Evolutionary conservation across 164 flowering plant genomes (phyloP).

Genomic region (Nymphaea thermarum): DNA sequence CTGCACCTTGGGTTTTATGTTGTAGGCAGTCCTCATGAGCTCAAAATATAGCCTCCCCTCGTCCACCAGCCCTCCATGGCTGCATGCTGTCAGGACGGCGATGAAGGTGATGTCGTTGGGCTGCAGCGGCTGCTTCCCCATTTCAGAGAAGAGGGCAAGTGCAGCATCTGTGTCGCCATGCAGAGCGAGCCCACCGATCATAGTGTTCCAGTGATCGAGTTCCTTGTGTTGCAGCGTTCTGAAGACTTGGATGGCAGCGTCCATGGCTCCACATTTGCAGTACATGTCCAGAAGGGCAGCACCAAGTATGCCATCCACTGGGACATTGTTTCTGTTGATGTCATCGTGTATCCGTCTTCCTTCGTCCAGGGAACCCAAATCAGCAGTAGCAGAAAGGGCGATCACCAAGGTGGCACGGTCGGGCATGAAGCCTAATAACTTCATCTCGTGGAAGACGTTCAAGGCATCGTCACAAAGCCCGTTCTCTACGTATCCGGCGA

Average conservation of each 20-base stretch:
- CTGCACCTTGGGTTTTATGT: conserved; percentile 11
- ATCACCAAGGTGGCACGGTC: conserved; percentile 10
- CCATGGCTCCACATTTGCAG: conserved; percentile 15
- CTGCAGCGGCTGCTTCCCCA: conserved; percentile 5
- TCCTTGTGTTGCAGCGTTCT: conserved; percentile 6
- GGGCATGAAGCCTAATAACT: conserved; percentile 7
- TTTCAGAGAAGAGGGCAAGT: conserved; percentile 11
- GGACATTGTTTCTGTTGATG: background rate
- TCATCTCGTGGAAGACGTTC: conserved; percentile 9
- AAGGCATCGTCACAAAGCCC: conserved; percentile 8
- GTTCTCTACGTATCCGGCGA: conserved; percentile 12
- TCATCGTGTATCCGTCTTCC: conserved; percentile 12
- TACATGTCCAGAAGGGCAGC: conserved; percentile 18
- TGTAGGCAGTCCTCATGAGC: conserved; percentile 9
- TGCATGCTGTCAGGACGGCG: conserved; percentile 17
- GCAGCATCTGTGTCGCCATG: conserved; percentile 14
- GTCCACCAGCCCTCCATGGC: conserved; percentile 16
- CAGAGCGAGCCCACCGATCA: conserved; percentile 14
- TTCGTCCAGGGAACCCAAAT: conserved; percentile 9
- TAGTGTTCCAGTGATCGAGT: conserved; percentile 15
- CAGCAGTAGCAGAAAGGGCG: conserved; percentile 10
- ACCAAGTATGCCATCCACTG: conserved; percentile 12
- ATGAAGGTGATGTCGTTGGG: conserved; percentile 11
- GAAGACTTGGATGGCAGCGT: conserved; percentile 10
- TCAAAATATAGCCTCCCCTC: conserved; percentile 13